A percentile compares a stretch with the other conserved stretches of the same genome.
phyloP scores from a whole-genome alignment of 106 monocot species.

The Phalaenopsis equestris region DNA sequence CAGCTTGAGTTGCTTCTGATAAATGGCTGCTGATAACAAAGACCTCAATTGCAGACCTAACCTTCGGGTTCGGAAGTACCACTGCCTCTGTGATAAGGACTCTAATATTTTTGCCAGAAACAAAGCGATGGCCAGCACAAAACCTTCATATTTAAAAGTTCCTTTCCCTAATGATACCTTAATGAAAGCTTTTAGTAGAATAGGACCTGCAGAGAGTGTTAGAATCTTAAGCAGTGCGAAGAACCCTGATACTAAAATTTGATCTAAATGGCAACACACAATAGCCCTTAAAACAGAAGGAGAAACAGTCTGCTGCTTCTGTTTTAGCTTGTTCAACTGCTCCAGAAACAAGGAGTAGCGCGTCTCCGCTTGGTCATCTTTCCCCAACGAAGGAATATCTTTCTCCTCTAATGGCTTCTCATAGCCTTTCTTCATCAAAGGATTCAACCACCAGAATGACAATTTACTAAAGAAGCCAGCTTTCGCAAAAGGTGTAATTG shows the following conservation, averaged over 20 bases:
- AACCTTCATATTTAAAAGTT: constrained; percentile 51
- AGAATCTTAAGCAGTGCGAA: constrained; percentile 81
- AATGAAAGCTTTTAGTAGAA: constrained; percentile 81
- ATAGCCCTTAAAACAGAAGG: constrained; percentile 53
- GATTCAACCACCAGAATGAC: constrained; percentile 94
- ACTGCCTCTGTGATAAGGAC: constrained; percentile 89
- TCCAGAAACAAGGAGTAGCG: constrained; percentile 46
- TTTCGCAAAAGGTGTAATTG: constrained; percentile 39
- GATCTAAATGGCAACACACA: constrained; percentile 48
- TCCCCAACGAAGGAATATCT: constrained; percentile 57
- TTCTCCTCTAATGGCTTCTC: constrained; percentile 61
- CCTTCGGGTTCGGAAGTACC: constrained; percentile 70
- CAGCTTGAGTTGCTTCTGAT: constrained; percentile 66
- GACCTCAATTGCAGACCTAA: constrained; percentile 79
- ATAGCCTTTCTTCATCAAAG: constrained; percentile 80
- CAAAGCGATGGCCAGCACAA: constrained; percentile 45
- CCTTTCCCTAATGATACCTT: constrained; percentile 43
- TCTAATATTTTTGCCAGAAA: constrained; percentile 73
- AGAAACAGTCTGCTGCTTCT: constrained; percentile 4
- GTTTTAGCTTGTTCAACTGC: constrained; percentile 28
- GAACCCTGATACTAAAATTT: constrained; percentile 54
- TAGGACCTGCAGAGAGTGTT: constrained; percentile 56
- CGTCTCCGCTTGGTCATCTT: constrained; percentile 38
- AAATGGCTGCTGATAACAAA: constrained; percentile 72
- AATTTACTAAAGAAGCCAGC: constrained; percentile 66